Evolutionary conservation across 1,139 yeast species (phyloP).

Genomic region (Geotrichum bryndzae): DNA sequence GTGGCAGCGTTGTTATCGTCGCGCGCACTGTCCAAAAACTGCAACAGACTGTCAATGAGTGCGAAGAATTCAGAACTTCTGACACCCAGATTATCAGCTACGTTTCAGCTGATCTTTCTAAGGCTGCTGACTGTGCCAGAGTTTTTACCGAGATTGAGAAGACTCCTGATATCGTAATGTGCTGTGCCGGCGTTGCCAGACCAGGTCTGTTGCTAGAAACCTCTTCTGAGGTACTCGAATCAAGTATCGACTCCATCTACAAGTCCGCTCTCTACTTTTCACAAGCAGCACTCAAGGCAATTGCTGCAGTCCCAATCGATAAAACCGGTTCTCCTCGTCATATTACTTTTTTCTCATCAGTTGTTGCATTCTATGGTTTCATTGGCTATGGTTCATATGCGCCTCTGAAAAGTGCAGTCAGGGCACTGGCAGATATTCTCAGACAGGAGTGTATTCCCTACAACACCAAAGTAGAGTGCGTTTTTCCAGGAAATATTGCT

Average conservation of each 20-base stretch:
- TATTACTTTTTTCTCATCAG: constrained; percentile 72
- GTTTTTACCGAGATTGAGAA: constrained; percentile 37
- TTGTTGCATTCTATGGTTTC: constrained; percentile 76
- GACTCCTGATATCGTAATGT: constrained; percentile 64
- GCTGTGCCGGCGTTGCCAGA: constrained; percentile 83
- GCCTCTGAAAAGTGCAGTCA: constrained; percentile 78
- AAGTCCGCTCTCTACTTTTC: constrained; percentile 63
- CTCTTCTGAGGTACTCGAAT: constrained; percentile 49
- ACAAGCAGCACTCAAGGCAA: constrained; percentile 50
- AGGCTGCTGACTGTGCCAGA: constrained; percentile 44
- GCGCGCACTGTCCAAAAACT: constrained; percentile 67
- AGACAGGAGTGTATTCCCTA: constrained; percentile 76
- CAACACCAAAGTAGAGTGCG: constrained; percentile 48
- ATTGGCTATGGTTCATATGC: constrained; percentile 90
- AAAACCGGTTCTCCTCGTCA: constrained; percentile 41
- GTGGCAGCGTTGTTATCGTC: constrained; percentile 64
- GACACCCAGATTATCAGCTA: constrained; percentile 41
- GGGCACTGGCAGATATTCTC: constrained; percentile 65
- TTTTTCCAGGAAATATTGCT: constrained; percentile 83
- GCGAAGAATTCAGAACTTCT: constrained; percentile 32
- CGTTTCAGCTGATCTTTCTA: constrained; percentile 61
- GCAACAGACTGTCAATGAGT: constrained; percentile 42
- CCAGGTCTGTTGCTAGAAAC: constrained; percentile 76
- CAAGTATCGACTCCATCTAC: constrained; percentile 66
- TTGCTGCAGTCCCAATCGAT: constrained; percentile 31